Evolutionary conservation across 2,329 filamentous ascomycete species (phyloP), one percentile per base, ranked within the genome.

Genomic region (Orbilia ellipsospora): DNA sequence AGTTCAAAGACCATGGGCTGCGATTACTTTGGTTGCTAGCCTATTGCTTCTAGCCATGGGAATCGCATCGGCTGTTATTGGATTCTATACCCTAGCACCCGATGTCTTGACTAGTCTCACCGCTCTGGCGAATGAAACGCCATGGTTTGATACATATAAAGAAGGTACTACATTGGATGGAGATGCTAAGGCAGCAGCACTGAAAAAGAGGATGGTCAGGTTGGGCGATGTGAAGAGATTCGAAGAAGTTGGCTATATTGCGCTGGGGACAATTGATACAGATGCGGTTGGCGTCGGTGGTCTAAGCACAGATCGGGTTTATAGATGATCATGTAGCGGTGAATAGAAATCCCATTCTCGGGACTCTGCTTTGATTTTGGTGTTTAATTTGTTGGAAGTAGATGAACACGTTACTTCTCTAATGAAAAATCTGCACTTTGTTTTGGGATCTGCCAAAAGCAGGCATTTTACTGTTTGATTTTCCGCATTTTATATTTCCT

Each of bases 141-240:
- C 55, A 1, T 73, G 69, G 69, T 73, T 73, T 44, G 69, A 73
- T 63, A 73, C 69, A 2, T 55, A 61, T n/a, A 73, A 73, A 26
- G 69, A 73, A 40, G 69, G 55, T 4, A 73, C 69, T 15, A 73
- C 69, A 12, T 36, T 73, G 16, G 69, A 73, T n/a, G 69, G 69
- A 1, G 69, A 73, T 15, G 69, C 61, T 50, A 73, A 73, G 23
- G 69, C 69, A 8, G 69, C 44, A 2, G 62, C 63, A n/a, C 20
- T 73, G 12, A 73, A 73, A 20, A 61, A 52, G 26, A 50, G 69
- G 16, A 4, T 73, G 6, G 69, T 73, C 18, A 67, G 28, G 8
- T 48, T 73, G 1, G 69, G 69, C 1, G 69, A 73, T 52, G 69
- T 73, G 48, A 73, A 57, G 26, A 50, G 69, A 54, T 73, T 73